Conservation (phyloP, 371 early-diverging fungal species). For the Blakeslea trispora region DNA sequence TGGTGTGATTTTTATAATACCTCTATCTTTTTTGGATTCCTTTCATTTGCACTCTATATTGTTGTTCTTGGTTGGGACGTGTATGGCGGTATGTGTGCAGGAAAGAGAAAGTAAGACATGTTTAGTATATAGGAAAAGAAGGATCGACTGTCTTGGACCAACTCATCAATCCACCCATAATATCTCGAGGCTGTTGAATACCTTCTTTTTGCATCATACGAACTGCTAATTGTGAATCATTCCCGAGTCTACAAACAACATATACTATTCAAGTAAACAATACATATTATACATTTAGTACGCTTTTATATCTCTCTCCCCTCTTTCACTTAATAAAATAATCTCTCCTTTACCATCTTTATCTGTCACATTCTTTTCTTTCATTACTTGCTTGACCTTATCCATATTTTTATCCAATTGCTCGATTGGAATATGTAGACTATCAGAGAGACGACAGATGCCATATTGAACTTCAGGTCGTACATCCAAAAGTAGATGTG, state of each 20-base stretch:
- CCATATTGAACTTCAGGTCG: constrained; percentile 81
- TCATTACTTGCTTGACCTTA: constrained; percentile 34
- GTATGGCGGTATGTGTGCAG: constrained; percentile 35
- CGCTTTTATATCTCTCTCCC: constrained; percentile 7
- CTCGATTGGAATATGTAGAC: constrained; percentile 60
- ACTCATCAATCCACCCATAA: constrained; percentile 79
- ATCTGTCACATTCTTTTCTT: constrained; percentile 20
- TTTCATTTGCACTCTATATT: constrained; percentile 51
- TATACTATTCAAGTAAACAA: constrained; percentile 58
- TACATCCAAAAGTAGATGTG: constrained; percentile 87
- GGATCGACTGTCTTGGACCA: constrained; percentile 82
- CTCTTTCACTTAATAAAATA: constrained; percentile 13
- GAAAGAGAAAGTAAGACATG: constrained; percentile 1
- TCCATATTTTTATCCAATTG: constrained; percentile 45
- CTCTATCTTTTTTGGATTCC: constrained; percentile 56
- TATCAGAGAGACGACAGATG: constrained; percentile 75
- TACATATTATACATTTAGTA: not conserved
- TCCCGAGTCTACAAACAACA: constrained; percentile 90
- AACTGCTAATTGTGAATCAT: constrained; percentile 89
- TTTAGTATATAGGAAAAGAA: constrained; percentile 83
- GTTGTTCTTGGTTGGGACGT: constrained; percentile 51
- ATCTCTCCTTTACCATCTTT: constrained; percentile 33
- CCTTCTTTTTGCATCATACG: constrained; percentile 60
- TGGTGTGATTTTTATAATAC: constrained; percentile 66
- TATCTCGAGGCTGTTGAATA: constrained; percentile 62